Base-by-base conservation (phyloP, 1,139 yeast species). In the Lizanozyma gosingica region DNA sequence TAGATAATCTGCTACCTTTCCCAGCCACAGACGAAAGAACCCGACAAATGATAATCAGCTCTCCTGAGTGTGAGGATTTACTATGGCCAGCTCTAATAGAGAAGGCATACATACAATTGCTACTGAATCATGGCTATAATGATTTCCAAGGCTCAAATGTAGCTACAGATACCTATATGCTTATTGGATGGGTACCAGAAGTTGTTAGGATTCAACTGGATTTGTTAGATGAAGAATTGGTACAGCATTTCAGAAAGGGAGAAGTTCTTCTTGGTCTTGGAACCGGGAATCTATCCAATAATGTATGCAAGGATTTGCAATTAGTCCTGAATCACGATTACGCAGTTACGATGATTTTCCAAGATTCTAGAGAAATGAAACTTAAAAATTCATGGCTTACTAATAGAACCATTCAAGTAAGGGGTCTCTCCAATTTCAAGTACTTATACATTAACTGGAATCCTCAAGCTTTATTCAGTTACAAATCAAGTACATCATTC, bases 151-250 rank as follows among this genome's bases (percentile, higher is more conserved):
- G 97, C 0, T 86, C 95, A 0, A 86, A 87, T 54, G 78, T 85
- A 55, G 84, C 87, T 1, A 65, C 73, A n/a, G 96, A 85, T 51
- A 74, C 85, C 0, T 84, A 63, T 49, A 60, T 77, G 38, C 49
- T 87, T 4, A 67, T 79, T 3, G 88, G 90, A 0, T 87, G 86
- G 83, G 55, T 82, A 2, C 95, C 95, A 0, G 88, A 84, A 47
- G 75, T 78, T 34, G 49, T 73, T 1, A 50, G 65, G 4, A 53
- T 75, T 2, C 51, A 52, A 37, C 59, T 62, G 35, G 55, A 50
- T 14, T 46, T 47, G 0, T 57, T 70, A 8, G 69, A 73, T 72
- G 51, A 57, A 15, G 51, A 56, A 39, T 51, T 65, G 42, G 50
- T 47, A 39, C 49, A 45, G 15, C 54, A 50, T 14, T 67, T 62